phyloP scores from a whole-genome alignment of 768 basidiomycete genomes.

The Serendipita vermifera region DNA sequence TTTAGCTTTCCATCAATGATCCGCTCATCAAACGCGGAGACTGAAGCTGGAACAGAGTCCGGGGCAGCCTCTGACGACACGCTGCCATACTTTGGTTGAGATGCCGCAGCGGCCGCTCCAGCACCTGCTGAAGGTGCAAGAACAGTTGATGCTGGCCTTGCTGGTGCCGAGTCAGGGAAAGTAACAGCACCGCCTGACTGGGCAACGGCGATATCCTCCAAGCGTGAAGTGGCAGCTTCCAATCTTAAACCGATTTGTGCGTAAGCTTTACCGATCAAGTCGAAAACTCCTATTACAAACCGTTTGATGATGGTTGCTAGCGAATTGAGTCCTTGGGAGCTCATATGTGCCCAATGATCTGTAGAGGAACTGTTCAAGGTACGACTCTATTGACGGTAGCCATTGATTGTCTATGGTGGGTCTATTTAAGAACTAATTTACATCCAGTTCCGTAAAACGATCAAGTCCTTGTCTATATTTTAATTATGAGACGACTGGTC shows the following conservation, averaged over 20 bases:
- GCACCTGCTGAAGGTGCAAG: conserved; percentile 23
- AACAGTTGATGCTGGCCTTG: conserved; percentile 8
- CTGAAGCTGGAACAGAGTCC: conserved; percentile 35
- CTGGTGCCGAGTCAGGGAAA: conserved; percentile 16
- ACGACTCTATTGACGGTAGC: no score
- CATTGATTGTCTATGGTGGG: no score
- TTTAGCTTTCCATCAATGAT: conserved; percentile 63
- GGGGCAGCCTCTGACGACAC: conserved; percentile 25
- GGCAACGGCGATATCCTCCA: conserved; percentile 74
- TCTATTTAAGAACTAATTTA: no score
- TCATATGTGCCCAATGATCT: neutral
- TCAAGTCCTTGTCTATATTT: no score
- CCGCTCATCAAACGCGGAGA: conserved; percentile 59
- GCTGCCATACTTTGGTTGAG: conserved; percentile 26
- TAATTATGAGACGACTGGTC: no score
- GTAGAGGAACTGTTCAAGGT: neutral
- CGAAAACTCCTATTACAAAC: conserved; percentile 25
- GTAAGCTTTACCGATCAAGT: neutral
- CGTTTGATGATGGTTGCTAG: conserved; percentile 74
- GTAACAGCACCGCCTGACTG: conserved; percentile 20
- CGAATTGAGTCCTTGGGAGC: conserved; percentile 44
- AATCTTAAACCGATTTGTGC: conserved; percentile 37
- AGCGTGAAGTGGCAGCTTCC: conserved; percentile 84
- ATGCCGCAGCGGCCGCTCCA: conserved; percentile 18
- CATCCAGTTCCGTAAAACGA: no score